Conservation (phyloP, 257 asterid genomes). For the Przewalskia tangutica region DNA sequence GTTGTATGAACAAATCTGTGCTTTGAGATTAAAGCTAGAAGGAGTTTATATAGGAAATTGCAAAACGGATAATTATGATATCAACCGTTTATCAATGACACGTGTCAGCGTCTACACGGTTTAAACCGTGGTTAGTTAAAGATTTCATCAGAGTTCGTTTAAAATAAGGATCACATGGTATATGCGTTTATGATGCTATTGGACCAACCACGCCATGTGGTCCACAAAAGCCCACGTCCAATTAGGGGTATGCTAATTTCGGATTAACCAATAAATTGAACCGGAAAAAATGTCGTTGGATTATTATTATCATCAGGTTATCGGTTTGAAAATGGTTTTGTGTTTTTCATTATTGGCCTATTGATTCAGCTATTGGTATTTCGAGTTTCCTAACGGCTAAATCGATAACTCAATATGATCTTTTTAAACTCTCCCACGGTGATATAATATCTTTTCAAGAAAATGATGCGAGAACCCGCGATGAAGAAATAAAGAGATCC, state of each 20-base stretch:
- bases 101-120: conserved; percentile 3
- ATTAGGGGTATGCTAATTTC: too few relatives aligned
- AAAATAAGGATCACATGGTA: neutral
- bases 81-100: conserved; percentile 18
- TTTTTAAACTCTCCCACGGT: too few relatives aligned
- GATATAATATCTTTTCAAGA: too few relatives aligned
- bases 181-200: neutral
- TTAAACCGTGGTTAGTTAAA: neutral
- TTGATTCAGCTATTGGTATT: too few relatives aligned
- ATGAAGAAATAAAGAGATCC: too few relatives aligned
- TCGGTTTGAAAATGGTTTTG: neutral
- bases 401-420: too few relatives aligned
- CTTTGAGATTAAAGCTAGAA: conserved; percentile 13
- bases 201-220: neutral
- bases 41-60: conserved; percentile 24
- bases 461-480: too few relatives aligned
- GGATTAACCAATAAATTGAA: too few relatives aligned
- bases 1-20: neutral
- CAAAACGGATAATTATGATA: conserved; percentile 17
- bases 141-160: neutral
- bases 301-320: neutral
- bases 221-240: neutral
- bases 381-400: too few relatives aligned
- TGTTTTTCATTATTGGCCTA: too few relatives aligned
- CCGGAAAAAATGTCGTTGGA: neutral